A percentile compares a stretch with the other conserved stretches of the same genome.
phyloP scores from a whole-genome alignment of 2,329 filamentous ascomycete species.

The Rhinocladiella mackenziei region DNA sequence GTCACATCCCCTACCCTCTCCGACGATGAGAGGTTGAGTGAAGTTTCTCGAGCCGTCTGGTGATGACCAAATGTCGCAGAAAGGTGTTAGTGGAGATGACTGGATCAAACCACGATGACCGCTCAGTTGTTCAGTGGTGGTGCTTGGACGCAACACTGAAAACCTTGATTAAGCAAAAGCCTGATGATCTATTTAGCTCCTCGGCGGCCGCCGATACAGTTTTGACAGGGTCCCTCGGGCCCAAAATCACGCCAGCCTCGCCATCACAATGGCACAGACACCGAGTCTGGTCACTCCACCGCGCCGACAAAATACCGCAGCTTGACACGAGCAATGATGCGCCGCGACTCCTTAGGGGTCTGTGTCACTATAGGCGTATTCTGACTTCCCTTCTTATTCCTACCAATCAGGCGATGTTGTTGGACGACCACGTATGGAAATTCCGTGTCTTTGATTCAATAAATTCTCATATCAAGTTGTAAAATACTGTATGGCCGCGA shows the following conservation, averaged over 20 bases:
- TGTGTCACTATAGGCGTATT: no score
- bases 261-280: background rate
- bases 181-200: background rate
- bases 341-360: no score
- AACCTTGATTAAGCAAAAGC: background rate
- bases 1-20: background rate
- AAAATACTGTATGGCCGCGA: no score
- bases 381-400: no score
- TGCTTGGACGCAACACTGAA: background rate
- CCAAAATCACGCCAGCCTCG: background rate
- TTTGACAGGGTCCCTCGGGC: no score
- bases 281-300: conserved; percentile 1
- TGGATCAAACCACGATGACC: conserved; percentile 1
- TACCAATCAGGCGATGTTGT: no score
- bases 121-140: background rate
- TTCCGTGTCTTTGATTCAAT: no score
- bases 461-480: no score
- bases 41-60: conserved; percentile 6
- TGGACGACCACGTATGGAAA: no score
- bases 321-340: no score
- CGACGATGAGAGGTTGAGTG: background rate
- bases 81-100: conserved; percentile 1
- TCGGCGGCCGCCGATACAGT: conserved; percentile 2
- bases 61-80: conserved; percentile 5
- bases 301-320: background rate